Evolutionary conservation across 148 eudicot genomes (phyloP).

Genomic region (Hydrangea macrophylla): DNA sequence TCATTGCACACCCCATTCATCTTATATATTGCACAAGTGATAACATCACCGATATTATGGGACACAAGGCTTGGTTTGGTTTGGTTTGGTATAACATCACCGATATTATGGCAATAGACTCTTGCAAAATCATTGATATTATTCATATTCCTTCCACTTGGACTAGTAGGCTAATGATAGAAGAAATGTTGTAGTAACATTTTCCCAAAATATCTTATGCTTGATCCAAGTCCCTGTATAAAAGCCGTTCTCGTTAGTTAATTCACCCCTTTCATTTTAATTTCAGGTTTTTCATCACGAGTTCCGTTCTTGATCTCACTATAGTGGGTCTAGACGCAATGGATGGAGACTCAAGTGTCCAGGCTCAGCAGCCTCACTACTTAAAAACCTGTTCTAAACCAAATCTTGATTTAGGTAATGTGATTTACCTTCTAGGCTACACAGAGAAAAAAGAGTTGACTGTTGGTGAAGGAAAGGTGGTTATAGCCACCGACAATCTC

Average conservation of each 20-base stretch:
- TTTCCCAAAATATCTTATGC: no score
- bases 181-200: no score
- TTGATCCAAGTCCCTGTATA: no score
- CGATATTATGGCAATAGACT: no score
- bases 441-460: slow-evolving; percentile 60
- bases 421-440: slow-evolving; percentile 75
- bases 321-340: slow-evolving; percentile 75
- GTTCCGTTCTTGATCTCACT: slow-evolving; percentile 94
- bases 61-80: no score
- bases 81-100: no score
- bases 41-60: no score
- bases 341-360: slow-evolving; percentile 73
- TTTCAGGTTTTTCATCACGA: slow-evolving; percentile 86
- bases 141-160: no score
- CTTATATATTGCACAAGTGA: no score
- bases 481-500: slow-evolving; percentile 95
- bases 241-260: background rate
- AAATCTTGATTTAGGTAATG: slow-evolving; percentile 69
- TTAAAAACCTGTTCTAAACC: slow-evolving; percentile 74
- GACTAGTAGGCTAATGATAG: no score
- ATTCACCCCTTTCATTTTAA: slow-evolving; percentile 1
- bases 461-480: slow-evolving; percentile 90
- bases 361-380: slow-evolving; percentile 65
- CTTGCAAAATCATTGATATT: no score
- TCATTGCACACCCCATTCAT: no score